phyloP scores from a whole-genome alignment of 1,284 basidiomycete species.

The Trichosporon coremiiforme region DNA sequence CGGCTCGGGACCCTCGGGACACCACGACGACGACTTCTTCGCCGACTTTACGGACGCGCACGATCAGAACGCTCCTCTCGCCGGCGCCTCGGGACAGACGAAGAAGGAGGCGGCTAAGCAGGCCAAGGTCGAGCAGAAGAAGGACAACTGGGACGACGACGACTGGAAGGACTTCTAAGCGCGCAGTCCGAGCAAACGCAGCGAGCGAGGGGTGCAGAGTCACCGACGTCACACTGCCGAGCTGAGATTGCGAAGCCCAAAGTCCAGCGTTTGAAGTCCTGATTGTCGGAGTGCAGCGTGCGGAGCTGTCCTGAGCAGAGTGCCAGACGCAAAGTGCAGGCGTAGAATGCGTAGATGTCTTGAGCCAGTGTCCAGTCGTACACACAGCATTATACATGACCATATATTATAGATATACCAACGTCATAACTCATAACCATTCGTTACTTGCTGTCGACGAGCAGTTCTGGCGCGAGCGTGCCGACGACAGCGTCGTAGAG shows the following conservation, averaged over 20 bases:
- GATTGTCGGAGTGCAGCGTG: too few relatives aligned
- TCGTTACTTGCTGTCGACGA: conserved; percentile 1
- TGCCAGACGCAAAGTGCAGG: too few relatives aligned
- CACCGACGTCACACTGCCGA: too few relatives aligned
- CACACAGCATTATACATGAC: conserved; percentile 10
- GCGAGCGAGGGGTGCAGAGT: neutral
- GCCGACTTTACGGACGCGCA: conserved; percentile 30
- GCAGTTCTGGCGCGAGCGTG: conserved; percentile 42
- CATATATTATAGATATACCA: conserved; percentile 21
- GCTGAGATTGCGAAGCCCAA: too few relatives aligned
- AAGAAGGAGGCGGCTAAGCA: conserved; percentile 16
- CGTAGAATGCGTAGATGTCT: neutral
- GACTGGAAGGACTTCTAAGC: conserved; percentile 51
- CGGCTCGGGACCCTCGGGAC: conserved; percentile 19
- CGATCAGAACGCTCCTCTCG: conserved; percentile 7
- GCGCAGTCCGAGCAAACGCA: neutral
- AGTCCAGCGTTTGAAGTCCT: too few relatives aligned
- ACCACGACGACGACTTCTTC: conserved; percentile 48
- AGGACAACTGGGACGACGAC: conserved; percentile 46
- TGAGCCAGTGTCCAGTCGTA: neutral
- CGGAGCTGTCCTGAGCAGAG: too few relatives aligned
- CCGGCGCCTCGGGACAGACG: neutral
- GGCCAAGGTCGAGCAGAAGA: conserved; percentile 31
- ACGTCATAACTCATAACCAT: neutral
- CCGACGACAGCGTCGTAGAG: conserved; percentile 40